These are phyloP conservation scores for Rhododendron henanense DNA, from an alignment of 148 eudicot species.

Conservation along the genomic window DNA sequence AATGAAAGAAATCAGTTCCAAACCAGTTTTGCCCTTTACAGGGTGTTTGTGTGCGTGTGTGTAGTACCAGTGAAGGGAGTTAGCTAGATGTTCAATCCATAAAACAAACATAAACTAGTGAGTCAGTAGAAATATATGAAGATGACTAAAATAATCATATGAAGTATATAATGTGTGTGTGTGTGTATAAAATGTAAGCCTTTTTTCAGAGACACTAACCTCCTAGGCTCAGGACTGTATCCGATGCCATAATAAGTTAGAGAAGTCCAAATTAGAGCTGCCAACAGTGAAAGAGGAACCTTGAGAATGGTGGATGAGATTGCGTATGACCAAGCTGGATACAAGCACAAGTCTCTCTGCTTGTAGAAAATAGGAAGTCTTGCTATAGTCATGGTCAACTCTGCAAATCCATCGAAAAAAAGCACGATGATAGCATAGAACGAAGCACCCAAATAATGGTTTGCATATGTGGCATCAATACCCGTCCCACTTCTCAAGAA, in stretches of 20 bases:
- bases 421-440: slow-evolving; percentile 53
- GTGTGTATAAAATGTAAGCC: not conserved
- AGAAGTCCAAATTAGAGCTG: slow-evolving; percentile 56
- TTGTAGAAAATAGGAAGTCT: slow-evolving; percentile 74
- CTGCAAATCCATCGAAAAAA: slow-evolving; percentile 62
- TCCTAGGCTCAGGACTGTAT: slow-evolving; percentile 58
- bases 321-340: slow-evolving; percentile 91
- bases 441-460: slow-evolving; percentile 60
- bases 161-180: not conserved
- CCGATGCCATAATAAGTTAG: slow-evolving; percentile 79
- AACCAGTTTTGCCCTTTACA: not conserved
- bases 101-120: not conserved
- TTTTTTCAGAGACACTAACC: slow-evolving; percentile 37
- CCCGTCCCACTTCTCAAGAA: slow-evolving; percentile 55
- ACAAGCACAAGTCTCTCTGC: slow-evolving; percentile 74
- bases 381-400: slow-evolving; percentile 56
- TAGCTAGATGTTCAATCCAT: not conserved
- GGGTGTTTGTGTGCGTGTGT: not conserved
- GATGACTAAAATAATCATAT: not conserved
- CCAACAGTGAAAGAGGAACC: slow-evolving; percentile 61
- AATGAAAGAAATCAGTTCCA: not conserved
- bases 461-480: slow-evolving; percentile 49
- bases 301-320: slow-evolving; percentile 70
- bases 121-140: not conserved
- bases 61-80: not conserved